These are phyloP conservation scores for Glutinoglossum americanum DNA, from an alignment of 495 filamentous ascomycete species.

Conservation along the genomic window DNA sequence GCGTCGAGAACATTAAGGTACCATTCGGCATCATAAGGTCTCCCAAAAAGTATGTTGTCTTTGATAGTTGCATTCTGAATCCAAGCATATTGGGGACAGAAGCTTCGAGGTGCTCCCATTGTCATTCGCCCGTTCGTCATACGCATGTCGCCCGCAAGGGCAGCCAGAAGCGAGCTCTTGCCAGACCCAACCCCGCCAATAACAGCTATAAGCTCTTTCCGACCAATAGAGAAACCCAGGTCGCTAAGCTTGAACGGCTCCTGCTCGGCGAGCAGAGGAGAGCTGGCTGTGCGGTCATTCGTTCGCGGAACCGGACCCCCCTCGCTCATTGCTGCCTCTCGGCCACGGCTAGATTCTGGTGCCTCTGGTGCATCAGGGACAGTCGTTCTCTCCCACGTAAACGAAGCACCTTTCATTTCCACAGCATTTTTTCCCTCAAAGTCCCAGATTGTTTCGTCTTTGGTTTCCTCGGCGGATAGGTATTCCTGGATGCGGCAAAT, in stretches of 20 bases:
- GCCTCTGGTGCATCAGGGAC: neutral
- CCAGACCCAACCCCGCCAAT: constrained; percentile 39
- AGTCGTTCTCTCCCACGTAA: constrained; percentile 3
- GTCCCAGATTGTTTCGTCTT: neutral
- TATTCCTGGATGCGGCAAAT: constrained; percentile 1
- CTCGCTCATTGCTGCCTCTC: neutral
- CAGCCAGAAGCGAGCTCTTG: constrained; percentile 35
- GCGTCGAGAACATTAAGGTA: constrained; percentile 20
- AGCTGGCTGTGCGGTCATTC: constrained; percentile 12
- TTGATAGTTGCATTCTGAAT: constrained; percentile 20
- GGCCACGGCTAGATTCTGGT: neutral
- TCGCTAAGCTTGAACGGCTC: neutral
- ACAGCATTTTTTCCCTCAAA: neutral
- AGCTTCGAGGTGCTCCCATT: constrained; percentile 22
- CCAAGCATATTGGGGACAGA: constrained; percentile 24
- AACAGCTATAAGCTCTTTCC: constrained; percentile 23
- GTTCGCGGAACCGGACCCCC: neutral
- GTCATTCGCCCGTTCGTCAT: constrained; percentile 20
- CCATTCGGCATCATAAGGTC: constrained; percentile 15
- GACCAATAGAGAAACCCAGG: neutral
- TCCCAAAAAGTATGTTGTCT: constrained; percentile 17
- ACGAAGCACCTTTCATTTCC: neutral
- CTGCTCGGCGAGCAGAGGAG: neutral
- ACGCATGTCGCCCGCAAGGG: constrained; percentile 33
- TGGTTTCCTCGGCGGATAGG: constrained; percentile 1